Percentiles rank a stretch among this genome's conserved stretches.
These are phyloP conservation scores for Globisporangium spiculum DNA, from an alignment of 352 stramenopile genomes.

Conservation along the genomic window DNA sequence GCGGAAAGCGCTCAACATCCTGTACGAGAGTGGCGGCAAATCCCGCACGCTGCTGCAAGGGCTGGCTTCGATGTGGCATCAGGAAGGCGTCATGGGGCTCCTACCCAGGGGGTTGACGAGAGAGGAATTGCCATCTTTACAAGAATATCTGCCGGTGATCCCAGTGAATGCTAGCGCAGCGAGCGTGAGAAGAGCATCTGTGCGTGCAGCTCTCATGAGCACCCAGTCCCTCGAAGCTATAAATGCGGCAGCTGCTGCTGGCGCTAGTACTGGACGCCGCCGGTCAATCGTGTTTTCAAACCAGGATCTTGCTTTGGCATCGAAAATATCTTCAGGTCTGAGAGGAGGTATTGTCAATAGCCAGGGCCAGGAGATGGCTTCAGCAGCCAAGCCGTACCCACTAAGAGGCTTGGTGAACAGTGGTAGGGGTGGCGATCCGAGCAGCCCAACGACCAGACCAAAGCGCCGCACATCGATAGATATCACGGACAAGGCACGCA, in stretches of 20 bases:
- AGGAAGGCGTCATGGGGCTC: constrained; percentile 45
- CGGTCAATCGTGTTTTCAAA: not conserved
- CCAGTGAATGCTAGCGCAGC: not conserved
- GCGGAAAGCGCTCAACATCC: constrained; percentile 48
- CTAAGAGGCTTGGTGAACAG: not conserved
- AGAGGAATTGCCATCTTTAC: constrained; percentile 39
- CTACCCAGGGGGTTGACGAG: constrained; percentile 30
- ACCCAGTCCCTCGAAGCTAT: not conserved
- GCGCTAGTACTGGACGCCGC: not conserved
- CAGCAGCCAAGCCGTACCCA: not conserved
- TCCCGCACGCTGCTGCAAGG: constrained; percentile 61
- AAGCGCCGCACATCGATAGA: constrained; percentile 12
- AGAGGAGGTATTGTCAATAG: not conserved
- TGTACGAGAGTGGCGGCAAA: constrained; percentile 59
- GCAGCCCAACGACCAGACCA: not conserved
- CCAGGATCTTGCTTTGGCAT: not conserved
- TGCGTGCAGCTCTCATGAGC: constrained; percentile 11
- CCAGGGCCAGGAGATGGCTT: not conserved
- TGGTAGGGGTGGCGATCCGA: not conserved
- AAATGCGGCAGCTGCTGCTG: not conserved
- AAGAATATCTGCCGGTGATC: constrained; percentile 31
- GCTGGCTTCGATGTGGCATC: constrained; percentile 58
- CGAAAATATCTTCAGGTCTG: too few relatives aligned
- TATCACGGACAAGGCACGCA: constrained; percentile 4
- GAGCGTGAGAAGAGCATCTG: constrained; percentile 5